phyloP scores from a whole-genome alignment of 2,329 filamentous ascomycete genomes.

The Monosporascus sp. region DNA sequence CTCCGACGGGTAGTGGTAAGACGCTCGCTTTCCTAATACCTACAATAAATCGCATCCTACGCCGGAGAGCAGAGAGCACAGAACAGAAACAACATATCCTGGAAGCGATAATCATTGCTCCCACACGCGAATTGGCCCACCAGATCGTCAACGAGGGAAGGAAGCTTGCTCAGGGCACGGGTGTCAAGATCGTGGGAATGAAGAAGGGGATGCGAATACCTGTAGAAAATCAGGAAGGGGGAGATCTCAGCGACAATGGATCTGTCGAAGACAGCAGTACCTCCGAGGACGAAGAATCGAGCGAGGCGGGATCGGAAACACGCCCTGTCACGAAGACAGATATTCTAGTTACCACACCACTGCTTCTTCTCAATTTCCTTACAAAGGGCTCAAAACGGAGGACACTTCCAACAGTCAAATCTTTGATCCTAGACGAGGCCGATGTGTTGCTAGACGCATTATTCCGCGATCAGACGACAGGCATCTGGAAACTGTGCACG shows the following conservation, averaged over 20 bases:
- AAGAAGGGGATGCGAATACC: conserved; percentile 75
- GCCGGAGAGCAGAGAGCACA: conserved; percentile 43
- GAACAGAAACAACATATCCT: conserved; percentile 46
- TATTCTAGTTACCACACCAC: conserved; percentile 75
- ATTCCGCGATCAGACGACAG: conserved; percentile 83
- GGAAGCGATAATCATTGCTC: conserved; percentile 67
- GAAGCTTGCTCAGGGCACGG: conserved; percentile 73
- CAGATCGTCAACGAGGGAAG: conserved; percentile 83
- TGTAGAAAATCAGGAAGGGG: conserved; percentile 36
- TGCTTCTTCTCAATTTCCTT: conserved; percentile 72
- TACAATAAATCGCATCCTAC: conserved; percentile 70
- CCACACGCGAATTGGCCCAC: conserved; percentile 71
- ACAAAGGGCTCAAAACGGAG: conserved; percentile 38
- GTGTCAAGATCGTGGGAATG: conserved; percentile 75
- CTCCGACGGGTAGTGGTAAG: conserved; percentile 94
- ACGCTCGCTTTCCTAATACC: conserved; percentile 91
- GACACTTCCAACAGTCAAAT: conserved; percentile 62
- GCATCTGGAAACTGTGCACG: conserved; percentile 76
- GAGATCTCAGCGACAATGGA: conserved; percentile 16
- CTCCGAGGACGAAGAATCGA: conserved; percentile 34
- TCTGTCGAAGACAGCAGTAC: conserved; percentile 17
- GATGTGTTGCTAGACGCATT: conserved; percentile 89
- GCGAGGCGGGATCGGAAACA: conserved; percentile 23
- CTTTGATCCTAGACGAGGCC: conserved; percentile 85
- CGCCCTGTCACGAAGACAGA: conserved; percentile 62